phyloP scores from a whole-genome alignment of 208 protist genomes.

The Sergeia podlipaevii region DNA sequence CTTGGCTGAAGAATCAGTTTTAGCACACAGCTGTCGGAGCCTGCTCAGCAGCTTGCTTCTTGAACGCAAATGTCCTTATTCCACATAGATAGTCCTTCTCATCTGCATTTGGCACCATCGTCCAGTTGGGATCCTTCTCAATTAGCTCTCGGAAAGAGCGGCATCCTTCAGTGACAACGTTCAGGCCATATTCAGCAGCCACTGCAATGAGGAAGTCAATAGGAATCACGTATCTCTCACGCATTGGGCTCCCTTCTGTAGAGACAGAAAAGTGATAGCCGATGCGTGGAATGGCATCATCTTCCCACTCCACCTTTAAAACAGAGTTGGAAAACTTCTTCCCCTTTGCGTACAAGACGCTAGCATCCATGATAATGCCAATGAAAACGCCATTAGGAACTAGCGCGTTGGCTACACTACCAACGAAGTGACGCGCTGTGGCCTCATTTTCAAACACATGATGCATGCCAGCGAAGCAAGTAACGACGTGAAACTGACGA shows the following conservation, averaged over 20 bases:
- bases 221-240: constrained; percentile 70
- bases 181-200: constrained; percentile 51
- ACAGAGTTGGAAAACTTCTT: constrained; percentile 53
- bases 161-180: constrained; percentile 63
- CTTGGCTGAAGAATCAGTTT: constrained; percentile 9
- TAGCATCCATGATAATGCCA: constrained; percentile 67
- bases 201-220: constrained; percentile 82
- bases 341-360: constrained; percentile 52
- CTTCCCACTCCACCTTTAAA: constrained; percentile 61
- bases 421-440: constrained; percentile 58
- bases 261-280: constrained; percentile 61
- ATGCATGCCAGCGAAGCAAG: constrained; percentile 72
- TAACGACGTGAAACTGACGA: constrained; percentile 78
- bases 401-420: constrained; percentile 73
- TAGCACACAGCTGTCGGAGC: constrained; percentile 11
- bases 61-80: constrained; percentile 71
- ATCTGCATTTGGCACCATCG: constrained; percentile 46
- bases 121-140: constrained; percentile 75
- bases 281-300: constrained; percentile 56
- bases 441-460: constrained; percentile 66
- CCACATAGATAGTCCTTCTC: constrained; percentile 80
- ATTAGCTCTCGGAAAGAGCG: constrained; percentile 72
- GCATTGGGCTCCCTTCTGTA: constrained; percentile 30
- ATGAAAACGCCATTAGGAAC: constrained; percentile 77
- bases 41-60: constrained; percentile 58